A percentile compares a stretch with the other conserved stretches of the same genome.
These are phyloP conservation scores for Pythium diclinum DNA, from an alignment of 352 stramenopile genomes.

Conservation along the genomic window DNA sequence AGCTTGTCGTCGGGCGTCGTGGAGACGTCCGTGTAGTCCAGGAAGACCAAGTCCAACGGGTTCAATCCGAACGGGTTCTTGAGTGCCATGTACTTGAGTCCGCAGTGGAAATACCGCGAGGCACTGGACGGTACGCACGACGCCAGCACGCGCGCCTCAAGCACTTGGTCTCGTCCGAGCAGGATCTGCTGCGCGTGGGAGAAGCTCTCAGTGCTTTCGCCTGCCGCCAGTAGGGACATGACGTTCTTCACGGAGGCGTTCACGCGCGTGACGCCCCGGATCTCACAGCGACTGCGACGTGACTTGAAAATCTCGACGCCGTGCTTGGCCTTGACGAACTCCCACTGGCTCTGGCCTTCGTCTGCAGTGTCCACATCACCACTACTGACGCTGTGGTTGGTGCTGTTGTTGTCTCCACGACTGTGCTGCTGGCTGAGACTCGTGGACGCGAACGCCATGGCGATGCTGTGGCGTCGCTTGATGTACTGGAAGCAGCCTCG, in stretches of 20 bases:
- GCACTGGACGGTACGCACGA: constrained; percentile 54
- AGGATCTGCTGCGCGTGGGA: constrained; percentile 57
- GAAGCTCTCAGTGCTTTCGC: constrained; percentile 57
- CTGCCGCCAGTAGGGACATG: constrained; percentile 64
- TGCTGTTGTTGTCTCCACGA: constrained; percentile 13
- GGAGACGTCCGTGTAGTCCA: constrained; percentile 83
- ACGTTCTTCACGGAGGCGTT: constrained; percentile 83
- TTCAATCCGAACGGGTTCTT: constrained; percentile 74
- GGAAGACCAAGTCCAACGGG: constrained; percentile 69
- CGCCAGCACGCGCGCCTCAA: constrained; percentile 64
- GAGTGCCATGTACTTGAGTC: constrained; percentile 78
- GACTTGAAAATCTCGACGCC: constrained; percentile 75
- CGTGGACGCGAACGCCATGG: constrained; percentile 61
- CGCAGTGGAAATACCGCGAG: constrained; percentile 75
- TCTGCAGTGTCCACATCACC: not conserved
- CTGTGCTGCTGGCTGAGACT: constrained; percentile 1
- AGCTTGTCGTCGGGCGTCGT: constrained; percentile 58
- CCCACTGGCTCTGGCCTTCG: constrained; percentile 42
- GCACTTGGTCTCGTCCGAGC: constrained; percentile 53
- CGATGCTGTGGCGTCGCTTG: constrained; percentile 65
- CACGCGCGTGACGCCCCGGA: constrained; percentile 64
- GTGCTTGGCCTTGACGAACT: constrained; percentile 59
- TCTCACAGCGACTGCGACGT: constrained; percentile 64
- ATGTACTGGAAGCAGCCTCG: constrained; percentile 84
- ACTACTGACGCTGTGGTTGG: constrained; percentile 3